Evolutionary conservation across 192 early-diverging fungal species (phyloP), one percentile per base, ranked within the genome.

Genomic region (Ambispora gerdemannii): DNA sequence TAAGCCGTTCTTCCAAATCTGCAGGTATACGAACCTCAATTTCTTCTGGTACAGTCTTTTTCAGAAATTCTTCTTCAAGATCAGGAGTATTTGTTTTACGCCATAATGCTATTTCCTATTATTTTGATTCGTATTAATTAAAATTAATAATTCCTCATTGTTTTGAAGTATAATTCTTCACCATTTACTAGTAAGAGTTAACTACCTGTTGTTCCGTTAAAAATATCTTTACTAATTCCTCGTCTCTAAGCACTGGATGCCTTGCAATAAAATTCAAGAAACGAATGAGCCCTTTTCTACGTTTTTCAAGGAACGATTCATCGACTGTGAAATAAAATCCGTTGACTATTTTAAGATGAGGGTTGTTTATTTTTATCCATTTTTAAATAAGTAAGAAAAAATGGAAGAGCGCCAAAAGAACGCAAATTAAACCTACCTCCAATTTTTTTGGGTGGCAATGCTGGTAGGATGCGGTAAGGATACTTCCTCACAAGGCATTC

Each of bases 371-470:
- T n/a, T n/a, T n/a, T n/a, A n/a, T n/a, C n/a, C n/a, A n/a, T n/a
- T n/a, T n/a, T n/a, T n/a, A n/a, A n/a, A n/a, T n/a, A n/a, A n/a
- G n/a, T n/a, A n/a, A n/a, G n/a, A n/a, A n/a, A n/a, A n/a, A n/a
- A n/a, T n/a, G n/a, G n/a, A n/a, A n/a, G n/a, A n/a, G n/a, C n/a
- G n/a, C 4, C 50, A 63, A 34, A 32, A 35, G 33, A 59, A 43
- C 3, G 38, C 3, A 67, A 25, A 1, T 22, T 32, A 38, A 47
- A 2, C 27, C 53, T 89, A 87, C 92, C 88, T 79, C 87, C 85
- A 59, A 95, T 80, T 52, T 92, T 89, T 73, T 97, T 97, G 2
- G 95, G 95, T 53, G 95, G 95, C 10, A 95, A 80, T 73, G 87
- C 86, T 15, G 92, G 89, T 30, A 90, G 82, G 68, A 92, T 86